phyloP scores from a whole-genome alignment of 306 rosid species.

The Adenanthera pavonina region DNA sequence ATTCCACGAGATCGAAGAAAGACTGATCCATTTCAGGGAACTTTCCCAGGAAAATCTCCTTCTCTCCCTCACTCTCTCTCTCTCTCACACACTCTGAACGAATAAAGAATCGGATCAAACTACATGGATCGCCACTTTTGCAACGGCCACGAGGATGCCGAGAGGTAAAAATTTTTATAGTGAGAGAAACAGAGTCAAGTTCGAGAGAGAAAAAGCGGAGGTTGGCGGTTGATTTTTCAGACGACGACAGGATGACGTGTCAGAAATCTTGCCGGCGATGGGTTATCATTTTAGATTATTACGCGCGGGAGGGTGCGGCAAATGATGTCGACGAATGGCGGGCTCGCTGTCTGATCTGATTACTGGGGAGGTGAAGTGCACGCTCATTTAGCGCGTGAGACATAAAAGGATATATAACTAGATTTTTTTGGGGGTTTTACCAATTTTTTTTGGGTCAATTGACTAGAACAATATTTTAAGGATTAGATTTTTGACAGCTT shows the following conservation, averaged over 20 bases:
- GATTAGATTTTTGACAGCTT: neutral
- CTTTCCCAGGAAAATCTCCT: conserved; percentile 11
- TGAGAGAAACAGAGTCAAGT: neutral
- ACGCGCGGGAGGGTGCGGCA: neutral
- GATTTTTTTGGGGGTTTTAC: too few species aligned
- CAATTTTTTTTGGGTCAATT: too few species aligned
- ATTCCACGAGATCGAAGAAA: conserved; percentile 73
- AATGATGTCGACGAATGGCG: neutral
- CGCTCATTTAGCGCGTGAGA: neutral
- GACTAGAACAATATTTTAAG: too few species aligned
- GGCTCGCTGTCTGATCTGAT: neutral
- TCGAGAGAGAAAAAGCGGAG: neutral
- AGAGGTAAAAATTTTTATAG: neutral
- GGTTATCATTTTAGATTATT: neutral
- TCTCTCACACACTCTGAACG: neutral
- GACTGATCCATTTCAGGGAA: conserved; percentile 62
- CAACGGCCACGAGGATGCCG: neutral
- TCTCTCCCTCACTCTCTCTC: neutral
- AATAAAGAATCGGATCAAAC: neutral
- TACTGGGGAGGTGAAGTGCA: neutral
- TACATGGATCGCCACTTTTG: neutral
- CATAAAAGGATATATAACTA: neutral
- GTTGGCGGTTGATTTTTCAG: neutral
- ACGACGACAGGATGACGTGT: conserved; percentile 1
- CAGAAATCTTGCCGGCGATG: neutral